Percentiles rank a stretch among this genome's conserved stretches.
phyloP scores from a whole-genome alignment of 192 early-diverging fungal species.

The Podila clonocystis region DNA sequence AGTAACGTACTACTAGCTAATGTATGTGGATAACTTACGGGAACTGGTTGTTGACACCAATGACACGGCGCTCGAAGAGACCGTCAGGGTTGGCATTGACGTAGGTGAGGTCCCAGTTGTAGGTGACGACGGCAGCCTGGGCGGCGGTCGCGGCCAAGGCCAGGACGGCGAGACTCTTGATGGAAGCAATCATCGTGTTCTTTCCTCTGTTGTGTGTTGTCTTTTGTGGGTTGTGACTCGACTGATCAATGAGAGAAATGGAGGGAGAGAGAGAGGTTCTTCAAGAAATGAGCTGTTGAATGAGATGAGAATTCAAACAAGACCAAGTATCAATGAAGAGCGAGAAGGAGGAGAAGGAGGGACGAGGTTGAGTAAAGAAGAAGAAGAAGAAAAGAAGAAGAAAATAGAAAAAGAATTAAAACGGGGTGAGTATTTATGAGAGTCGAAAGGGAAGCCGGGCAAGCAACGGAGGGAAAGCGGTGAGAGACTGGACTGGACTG shows the following conservation, averaged over 20 bases:
- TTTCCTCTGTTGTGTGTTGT: neutral
- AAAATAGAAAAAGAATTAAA: conserved; percentile 21
- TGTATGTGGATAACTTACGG: conserved; percentile 55
- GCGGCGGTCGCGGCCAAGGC: conserved; percentile 42
- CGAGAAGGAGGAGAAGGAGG: conserved; percentile 3
- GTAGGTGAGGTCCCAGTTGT: conserved; percentile 79
- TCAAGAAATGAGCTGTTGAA: conserved; percentile 15
- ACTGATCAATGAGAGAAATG: too few species aligned
- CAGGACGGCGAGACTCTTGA: conserved; percentile 51
- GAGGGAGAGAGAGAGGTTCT: neutral
- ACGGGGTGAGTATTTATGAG: conserved; percentile 3
- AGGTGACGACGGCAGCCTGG: conserved; percentile 66
- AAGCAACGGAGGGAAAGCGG: neutral
- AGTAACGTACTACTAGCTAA: neutral
- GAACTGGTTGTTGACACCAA: conserved; percentile 72
- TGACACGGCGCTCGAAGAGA: conserved; percentile 67
- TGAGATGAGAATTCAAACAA: conserved; percentile 5
- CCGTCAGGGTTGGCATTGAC: conserved; percentile 75
- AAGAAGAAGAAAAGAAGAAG: conserved; percentile 39
- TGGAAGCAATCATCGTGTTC: conserved; percentile 33
- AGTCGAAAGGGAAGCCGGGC: neutral
- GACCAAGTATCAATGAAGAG: conserved; percentile 8
- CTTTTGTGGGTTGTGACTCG: too few species aligned
- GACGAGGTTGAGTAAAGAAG: conserved; percentile 22
- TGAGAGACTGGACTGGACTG: neutral